Evolutionary conservation across 1,284 basidiomycete genomes (phyloP).

Genomic region (Marasmius sp.): DNA sequence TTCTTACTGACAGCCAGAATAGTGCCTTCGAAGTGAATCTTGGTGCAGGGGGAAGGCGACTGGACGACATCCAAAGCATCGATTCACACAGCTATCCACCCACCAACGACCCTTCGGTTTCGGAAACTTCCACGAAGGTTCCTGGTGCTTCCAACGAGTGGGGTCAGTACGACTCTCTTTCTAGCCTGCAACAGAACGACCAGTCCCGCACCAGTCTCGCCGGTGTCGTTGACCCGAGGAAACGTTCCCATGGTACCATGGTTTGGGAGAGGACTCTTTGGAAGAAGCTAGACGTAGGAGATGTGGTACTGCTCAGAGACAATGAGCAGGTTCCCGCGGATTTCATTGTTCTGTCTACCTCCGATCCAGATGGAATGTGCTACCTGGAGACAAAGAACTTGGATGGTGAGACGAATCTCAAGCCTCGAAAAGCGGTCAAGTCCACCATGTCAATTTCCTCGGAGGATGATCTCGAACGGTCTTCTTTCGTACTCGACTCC

Average conservation of each 20-base stretch:
- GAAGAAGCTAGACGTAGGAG: slow-evolving; percentile 99
- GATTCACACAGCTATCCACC: slow-evolving; percentile 70
- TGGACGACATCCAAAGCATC: slow-evolving; percentile 69
- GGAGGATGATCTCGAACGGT: slow-evolving; percentile 90
- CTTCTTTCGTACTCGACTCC: slow-evolving; percentile 85
- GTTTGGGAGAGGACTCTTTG: slow-evolving; percentile 95
- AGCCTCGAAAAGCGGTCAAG: slow-evolving; percentile 77
- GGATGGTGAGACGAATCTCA: slow-evolving; percentile 97
- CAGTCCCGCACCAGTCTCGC: slow-evolving; percentile 42
- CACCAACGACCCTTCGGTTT: slow-evolving; percentile 34
- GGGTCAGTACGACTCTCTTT: slow-evolving; percentile 36
- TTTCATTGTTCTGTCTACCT: slow-evolving; percentile 86
- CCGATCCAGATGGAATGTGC: slow-evolving; percentile 82
- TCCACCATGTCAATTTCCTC: slow-evolving; percentile 78
- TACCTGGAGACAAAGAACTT: slow-evolving; percentile 95
- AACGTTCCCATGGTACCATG: slow-evolving; percentile 68
- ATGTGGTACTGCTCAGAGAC: slow-evolving; percentile 86
- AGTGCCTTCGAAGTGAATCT: slow-evolving; percentile 41
- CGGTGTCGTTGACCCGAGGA: slow-evolving; percentile 81
- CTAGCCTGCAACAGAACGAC: slow-evolving; percentile 55
- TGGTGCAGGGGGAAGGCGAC: slow-evolving; percentile 44
- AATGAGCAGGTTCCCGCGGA: slow-evolving; percentile 97
- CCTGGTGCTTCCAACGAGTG: slow-evolving; percentile 24
- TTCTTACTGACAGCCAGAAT: slow-evolving; percentile 38
- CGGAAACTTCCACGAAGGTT: slow-evolving; percentile 27